Conservation (phyloP, 2,329 filamentous ascomycete genomes). For the Ophiostoma sp. region DNA sequence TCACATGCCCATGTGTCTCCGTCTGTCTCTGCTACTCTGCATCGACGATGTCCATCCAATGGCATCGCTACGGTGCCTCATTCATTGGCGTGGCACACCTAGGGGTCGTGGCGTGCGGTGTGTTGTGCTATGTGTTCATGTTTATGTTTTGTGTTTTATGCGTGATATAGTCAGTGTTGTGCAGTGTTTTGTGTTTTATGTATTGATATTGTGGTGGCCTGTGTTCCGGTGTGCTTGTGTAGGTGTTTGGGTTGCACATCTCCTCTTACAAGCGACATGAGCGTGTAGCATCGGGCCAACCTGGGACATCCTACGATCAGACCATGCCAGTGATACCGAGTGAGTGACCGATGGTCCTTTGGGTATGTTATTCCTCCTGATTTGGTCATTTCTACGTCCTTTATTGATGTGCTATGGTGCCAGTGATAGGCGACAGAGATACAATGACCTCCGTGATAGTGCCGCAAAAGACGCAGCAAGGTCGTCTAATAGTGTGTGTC, state of each 20-base stretch:
- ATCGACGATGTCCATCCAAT: background rate
- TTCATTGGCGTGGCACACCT: background rate
- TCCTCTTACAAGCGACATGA: slow-evolving; percentile 2
- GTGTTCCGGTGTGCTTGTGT: background rate
- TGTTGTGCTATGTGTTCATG: background rate
- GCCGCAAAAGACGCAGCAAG: no score
- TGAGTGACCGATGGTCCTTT: no score
- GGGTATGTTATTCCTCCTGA: no score
- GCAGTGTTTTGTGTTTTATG: background rate
- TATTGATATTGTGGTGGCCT: background rate
- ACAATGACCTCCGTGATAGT: background rate
- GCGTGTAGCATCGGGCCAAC: slow-evolving; percentile 2
- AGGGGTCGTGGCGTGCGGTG: slow-evolving; percentile 4
- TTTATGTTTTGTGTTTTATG: background rate
- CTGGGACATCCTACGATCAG: background rate
- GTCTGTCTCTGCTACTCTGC: background rate
- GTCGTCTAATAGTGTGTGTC: background rate
- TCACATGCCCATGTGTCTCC: background rate
- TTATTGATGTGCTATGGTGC: no score
- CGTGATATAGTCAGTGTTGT: background rate
- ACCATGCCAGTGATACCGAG: background rate
- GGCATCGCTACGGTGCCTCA: background rate
- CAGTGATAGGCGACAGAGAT: background rate
- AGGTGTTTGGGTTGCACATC: background rate
- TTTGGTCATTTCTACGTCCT: no score